Conservation (phyloP, 78 protist genomes). For the Speleostelium caveatum region DNA sequence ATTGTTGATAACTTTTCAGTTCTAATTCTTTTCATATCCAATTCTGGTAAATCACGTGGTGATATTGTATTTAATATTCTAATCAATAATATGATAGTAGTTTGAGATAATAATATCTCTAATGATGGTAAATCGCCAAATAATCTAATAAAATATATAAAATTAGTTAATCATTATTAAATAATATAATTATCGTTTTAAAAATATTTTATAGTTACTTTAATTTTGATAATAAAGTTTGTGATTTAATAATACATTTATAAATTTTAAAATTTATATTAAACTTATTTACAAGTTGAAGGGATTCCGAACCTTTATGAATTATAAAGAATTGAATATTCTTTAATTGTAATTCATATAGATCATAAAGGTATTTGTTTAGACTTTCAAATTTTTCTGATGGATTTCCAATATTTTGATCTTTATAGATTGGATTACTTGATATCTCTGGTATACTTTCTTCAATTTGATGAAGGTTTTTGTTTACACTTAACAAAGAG, state of each 20-base stretch:
- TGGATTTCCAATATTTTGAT: too few relatives aligned
- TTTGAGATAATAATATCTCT: constrained; percentile 44
- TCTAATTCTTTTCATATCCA: neutral
- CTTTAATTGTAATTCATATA: constrained; percentile 47
- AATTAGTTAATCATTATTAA: neutral
- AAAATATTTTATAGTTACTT: constrained; percentile 3
- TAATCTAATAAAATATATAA: neutral
- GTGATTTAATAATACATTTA: constrained; percentile 75
- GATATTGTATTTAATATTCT: constrained; percentile 17
- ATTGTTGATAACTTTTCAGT: constrained; percentile 9
- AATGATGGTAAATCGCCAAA: constrained; percentile 67
- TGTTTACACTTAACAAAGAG: constrained; percentile 10
- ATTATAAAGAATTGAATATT: constrained; percentile 63
- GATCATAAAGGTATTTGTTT: constrained; percentile 43
- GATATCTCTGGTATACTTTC: neutral
- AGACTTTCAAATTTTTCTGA: constrained; percentile 51
- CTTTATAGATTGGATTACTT: neutral
- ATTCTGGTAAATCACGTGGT: constrained; percentile 43
- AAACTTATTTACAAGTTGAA: constrained; percentile 58
- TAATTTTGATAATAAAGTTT: constrained; percentile 51
- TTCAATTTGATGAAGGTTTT: neutral
- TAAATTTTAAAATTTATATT: constrained; percentile 65
- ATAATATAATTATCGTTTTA: neutral
- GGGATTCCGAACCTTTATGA: constrained; percentile 9
- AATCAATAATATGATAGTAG: constrained; percentile 38